Evolutionary conservation across 352 stramenopile species (phyloP).

Genomic region (Pythium graminicola): DNA sequence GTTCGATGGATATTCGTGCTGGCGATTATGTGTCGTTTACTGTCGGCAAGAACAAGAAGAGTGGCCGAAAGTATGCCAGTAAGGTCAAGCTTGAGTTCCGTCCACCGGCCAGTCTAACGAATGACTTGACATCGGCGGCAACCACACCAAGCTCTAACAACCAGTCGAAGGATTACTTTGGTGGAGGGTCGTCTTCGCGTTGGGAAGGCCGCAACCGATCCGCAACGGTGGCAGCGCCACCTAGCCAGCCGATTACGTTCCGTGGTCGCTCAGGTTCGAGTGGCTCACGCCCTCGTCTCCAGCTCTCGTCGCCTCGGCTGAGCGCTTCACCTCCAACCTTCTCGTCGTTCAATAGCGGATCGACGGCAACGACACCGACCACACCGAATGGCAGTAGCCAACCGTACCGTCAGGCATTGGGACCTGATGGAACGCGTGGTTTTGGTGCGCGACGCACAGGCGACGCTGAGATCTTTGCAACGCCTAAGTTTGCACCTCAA

Average conservation of each 20-base stretch:
- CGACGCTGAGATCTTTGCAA: slow-evolving; percentile 51
- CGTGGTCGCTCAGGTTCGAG: slow-evolving; percentile 21
- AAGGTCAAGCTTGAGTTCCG: slow-evolving; percentile 88
- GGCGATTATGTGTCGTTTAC: slow-evolving; percentile 87
- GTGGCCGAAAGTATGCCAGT: slow-evolving; percentile 79
- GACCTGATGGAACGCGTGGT: slow-evolving; percentile 70
- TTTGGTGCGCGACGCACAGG: slow-evolving; percentile 69
- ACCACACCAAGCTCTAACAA: slow-evolving; percentile 1
- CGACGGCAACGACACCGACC: slow-evolving; percentile 6
- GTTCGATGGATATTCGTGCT: slow-evolving; percentile 76
- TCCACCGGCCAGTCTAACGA: slow-evolving; percentile 47
- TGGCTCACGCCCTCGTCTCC: slow-evolving; percentile 21
- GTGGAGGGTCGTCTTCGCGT: slow-evolving; percentile 17
- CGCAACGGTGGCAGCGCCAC: slow-evolving; percentile 18
- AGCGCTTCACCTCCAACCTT: slow-evolving; percentile 19
- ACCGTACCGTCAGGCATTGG: slow-evolving; percentile 70
- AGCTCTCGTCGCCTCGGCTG: slow-evolving; percentile 20
- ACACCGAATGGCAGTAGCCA: slow-evolving; percentile 37
- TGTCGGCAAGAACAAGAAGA: slow-evolving; percentile 88
- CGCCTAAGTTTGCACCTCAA: slow-evolving; percentile 45
- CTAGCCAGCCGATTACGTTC: slow-evolving; percentile 17
- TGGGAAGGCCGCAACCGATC: slow-evolving; percentile 28
- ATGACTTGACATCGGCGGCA: background rate
- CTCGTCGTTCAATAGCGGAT: slow-evolving; percentile 18
- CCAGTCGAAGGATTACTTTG: slow-evolving; percentile 26